phyloP scores from a whole-genome alignment of 1,284 basidiomycete species.

The Ustilago nuda region DNA sequence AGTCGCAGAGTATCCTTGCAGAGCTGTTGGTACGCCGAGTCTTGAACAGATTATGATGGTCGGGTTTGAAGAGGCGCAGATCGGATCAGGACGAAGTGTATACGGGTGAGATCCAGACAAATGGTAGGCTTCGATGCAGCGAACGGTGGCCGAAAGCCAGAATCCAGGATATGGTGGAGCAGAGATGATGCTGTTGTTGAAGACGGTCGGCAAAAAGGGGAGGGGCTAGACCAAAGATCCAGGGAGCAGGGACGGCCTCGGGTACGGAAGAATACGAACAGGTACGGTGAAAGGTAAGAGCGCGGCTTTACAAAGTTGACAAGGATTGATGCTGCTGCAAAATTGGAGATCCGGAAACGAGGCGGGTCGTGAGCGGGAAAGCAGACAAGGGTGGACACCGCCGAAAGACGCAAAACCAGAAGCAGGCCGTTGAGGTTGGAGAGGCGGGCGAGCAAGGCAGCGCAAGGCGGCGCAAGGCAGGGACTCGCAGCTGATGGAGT shows the following conservation, averaged over 20 bases:
- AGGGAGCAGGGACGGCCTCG: slow-evolving; percentile 16
- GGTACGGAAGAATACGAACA: slow-evolving; percentile 4
- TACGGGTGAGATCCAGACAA: slow-evolving; percentile 11
- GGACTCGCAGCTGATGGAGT: too few relatives aligned
- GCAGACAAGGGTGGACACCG: not conserved
- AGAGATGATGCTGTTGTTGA: not conserved
- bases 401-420: not conserved
- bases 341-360: not conserved
- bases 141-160: not conserved
- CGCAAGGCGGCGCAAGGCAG: too few relatives aligned
- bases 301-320: slow-evolving; percentile 1
- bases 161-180: not conserved
- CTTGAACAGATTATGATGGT: not conserved
- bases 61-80: not conserved
- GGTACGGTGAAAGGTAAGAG: not conserved
- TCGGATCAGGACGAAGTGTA: slow-evolving; percentile 5
- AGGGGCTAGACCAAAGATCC: slow-evolving; percentile 14
- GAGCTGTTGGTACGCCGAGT: not conserved
- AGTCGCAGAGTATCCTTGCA: not conserved
- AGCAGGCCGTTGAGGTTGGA: not conserved
- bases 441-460: too few relatives aligned
- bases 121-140: not conserved
- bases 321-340: not conserved
- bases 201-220: slow-evolving; percentile 2
- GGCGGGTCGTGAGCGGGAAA: not conserved